Evolutionary conservation across 1,139 yeast species (phyloP), one percentile per base, ranked within the genome.

Genomic region (Candida albicans): DNA sequence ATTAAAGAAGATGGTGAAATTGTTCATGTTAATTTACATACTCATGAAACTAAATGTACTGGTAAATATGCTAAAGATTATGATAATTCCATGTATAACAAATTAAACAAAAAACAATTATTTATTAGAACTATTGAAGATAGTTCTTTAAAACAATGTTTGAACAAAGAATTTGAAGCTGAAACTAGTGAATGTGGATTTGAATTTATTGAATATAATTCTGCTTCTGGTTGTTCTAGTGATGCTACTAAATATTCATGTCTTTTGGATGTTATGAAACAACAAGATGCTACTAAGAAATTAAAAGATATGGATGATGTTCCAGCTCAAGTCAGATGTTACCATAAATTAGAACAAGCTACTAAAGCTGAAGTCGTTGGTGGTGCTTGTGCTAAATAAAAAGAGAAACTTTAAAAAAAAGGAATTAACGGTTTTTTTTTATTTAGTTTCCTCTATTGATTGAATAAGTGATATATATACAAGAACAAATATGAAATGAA

Each of bases 251-350:
- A 50, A 35, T 52, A 49, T 33, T 47, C 53, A 12, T 52, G 55
- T 50, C 50, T 52, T 38, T 46, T 52, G 35, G 55, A 49, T 40
- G 45, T 52, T 30, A 44, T 44, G 50, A 52, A 48, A 40, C 47
- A 43, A 41, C 52, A 49, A 42, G 53, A 50, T 43, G 49, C 55
- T 28, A 49, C 52, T 25, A n/a, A 25, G 26, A 47, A 44, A 35
- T 47, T 52, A 33, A 47, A 49, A 34, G 43, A 49, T 42, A 52
- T 52, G 55, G 53, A 45, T 33, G 33, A 37, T 34, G 49, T 47
- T 34, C 53, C 55, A 28, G 55, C 55, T 37, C 55, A 52, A 49
- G 53, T 50, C 31, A 52, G 55, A 46, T 52, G 55, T 35, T 52
- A 47, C 38, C 47, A 52, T 12, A 37, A 40, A 15, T 39, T 52